Conservation (phyloP, 106 monocot species). For the Acorus calamus region DNA sequence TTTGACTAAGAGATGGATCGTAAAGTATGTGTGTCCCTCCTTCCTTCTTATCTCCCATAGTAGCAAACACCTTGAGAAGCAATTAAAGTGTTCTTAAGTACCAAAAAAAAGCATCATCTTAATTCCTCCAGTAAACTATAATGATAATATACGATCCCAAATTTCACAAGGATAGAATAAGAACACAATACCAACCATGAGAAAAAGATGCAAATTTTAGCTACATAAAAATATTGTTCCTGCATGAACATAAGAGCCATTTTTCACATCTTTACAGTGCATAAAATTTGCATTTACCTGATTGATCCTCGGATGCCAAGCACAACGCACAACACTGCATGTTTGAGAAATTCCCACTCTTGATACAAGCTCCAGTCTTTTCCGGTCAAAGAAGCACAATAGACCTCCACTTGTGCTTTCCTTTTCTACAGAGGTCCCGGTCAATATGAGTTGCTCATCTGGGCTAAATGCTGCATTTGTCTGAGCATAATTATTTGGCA, state of each 20-base stretch:
- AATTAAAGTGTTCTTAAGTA: neutral
- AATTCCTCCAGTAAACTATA: too few species aligned
- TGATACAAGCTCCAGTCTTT: slow-evolving; percentile 84
- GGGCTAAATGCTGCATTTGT: slow-evolving; percentile 95
- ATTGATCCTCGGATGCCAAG: slow-evolving; percentile 89
- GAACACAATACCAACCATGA: too few species aligned
- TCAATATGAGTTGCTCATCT: slow-evolving; percentile 82
- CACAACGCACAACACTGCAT: slow-evolving; percentile 74
- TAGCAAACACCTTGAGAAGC: slow-evolving; percentile 63
- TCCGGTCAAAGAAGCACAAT: slow-evolving; percentile 78
- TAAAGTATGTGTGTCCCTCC: slow-evolving; percentile 90
- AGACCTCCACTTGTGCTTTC: slow-evolving; percentile 61
- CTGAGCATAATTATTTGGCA: slow-evolving; percentile 89
- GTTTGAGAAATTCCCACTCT: slow-evolving; percentile 71
- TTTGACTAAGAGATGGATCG: slow-evolving; percentile 81
- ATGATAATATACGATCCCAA: too few species aligned
- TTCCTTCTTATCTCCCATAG: slow-evolving; percentile 90
- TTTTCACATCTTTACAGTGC: too few species aligned
- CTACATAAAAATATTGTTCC: too few species aligned
- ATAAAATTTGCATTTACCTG: slow-evolving; percentile 24
- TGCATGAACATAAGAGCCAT: too few species aligned
- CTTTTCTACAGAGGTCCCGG: slow-evolving; percentile 92
- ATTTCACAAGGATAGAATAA: too few species aligned
- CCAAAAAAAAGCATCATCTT: too few species aligned
- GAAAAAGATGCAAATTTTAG: too few species aligned